These are phyloP conservation scores for Aspergillus conjunctus DNA, from an alignment of 495 filamentous ascomycete genomes.

Conservation along the genomic window DNA sequence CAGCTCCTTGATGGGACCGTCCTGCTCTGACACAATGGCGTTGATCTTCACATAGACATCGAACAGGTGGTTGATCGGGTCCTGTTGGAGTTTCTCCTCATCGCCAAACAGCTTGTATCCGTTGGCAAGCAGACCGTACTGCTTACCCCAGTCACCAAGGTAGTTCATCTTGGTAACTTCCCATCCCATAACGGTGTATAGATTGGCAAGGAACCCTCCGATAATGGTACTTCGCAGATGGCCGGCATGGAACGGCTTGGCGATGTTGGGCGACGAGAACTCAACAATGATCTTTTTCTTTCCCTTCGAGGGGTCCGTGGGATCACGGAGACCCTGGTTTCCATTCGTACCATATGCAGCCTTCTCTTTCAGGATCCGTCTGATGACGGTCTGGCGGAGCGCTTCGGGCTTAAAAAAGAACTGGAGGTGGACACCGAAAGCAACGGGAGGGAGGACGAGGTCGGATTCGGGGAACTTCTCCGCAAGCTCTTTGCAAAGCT, in stretches of 20 bases:
- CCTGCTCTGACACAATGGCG: constrained; percentile 50
- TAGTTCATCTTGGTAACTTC: constrained; percentile 74
- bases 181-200: constrained; percentile 71
- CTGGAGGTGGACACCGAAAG: constrained; percentile 67
- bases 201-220: constrained; percentile 69
- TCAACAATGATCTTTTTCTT: constrained; percentile 70
- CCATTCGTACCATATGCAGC: constrained; percentile 66
- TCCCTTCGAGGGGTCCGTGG: constrained; percentile 67
- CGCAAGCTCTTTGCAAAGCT: constrained; percentile 69
- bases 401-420: constrained; percentile 75
- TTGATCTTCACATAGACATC: constrained; percentile 72
- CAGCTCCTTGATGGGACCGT: constrained; percentile 58
- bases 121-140: constrained; percentile 69
- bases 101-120: constrained; percentile 66
- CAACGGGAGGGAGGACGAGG: constrained; percentile 67
- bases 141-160: constrained; percentile 77
- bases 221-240: constrained; percentile 78
- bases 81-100: constrained; percentile 59
- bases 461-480: constrained; percentile 79
- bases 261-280: constrained; percentile 78
- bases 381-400: constrained; percentile 62
- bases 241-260: constrained; percentile 72
- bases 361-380: constrained; percentile 63
- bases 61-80: constrained; percentile 70
- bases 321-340: constrained; percentile 66